Evolutionary conservation across 495 filamentous ascomycete species (phyloP), one percentile per base, ranked within the genome.

Genomic region (Aspergillus funiculosus): DNA sequence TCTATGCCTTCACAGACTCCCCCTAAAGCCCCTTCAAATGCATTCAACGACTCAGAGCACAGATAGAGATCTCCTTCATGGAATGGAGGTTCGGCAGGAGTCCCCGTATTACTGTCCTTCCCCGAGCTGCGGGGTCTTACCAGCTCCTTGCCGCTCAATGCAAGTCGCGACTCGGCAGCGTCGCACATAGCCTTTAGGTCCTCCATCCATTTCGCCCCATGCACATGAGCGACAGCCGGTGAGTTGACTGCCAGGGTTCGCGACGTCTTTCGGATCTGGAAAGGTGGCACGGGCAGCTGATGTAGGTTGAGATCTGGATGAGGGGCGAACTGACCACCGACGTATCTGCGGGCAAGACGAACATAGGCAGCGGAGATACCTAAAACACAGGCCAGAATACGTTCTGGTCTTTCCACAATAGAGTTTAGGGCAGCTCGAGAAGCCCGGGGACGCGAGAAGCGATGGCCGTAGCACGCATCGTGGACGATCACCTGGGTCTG

Each of bases 1-100:
- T 98, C 92, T 2, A 98, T 81, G 4, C 84, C 92, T 45, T 98
- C 92, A 56, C 86, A 88, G 2, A 95, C 87, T 14, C 86, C 89
- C 7, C 89, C 89, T 5, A 96, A 59, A 2, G 89, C 88, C 3
- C 94, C 91, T 59, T 98, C 81, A 34, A 97, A 77, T 6, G 92
- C 94, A 53, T 86, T 75, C 48, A 90, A 60, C 0, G 92, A 95
- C 50, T 92, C 87, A 0, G 80, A 64, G 54, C 87, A 91, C 20
- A 95, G 76, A 59, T 97, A 98, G 4, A 97, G 72, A 62, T 96
- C 92, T 2, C 88, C 87, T 55, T 84, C 75, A 57, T 92, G 86
- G 6, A 95, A 67, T 31, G 76, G 68, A 4, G 66, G 64, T 25
- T 62, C 70, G 19, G 54, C 61, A n/a, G 62, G 41, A 14, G 70